phyloP scores from a whole-genome alignment of 768 basidiomycete species.

The Baorangia bicolor region DNA sequence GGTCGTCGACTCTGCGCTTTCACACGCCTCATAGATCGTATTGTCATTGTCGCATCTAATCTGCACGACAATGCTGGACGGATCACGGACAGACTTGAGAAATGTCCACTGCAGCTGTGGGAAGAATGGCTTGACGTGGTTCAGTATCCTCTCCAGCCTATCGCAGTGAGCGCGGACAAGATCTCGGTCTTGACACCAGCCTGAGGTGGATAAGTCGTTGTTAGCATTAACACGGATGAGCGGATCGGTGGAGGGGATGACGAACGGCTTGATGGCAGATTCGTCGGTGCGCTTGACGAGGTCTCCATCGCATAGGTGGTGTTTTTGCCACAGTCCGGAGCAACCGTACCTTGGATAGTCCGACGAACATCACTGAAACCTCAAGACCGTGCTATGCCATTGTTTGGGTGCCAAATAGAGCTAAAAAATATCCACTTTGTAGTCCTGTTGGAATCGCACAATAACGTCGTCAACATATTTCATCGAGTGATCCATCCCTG shows the following conservation, averaged over 20 bases:
- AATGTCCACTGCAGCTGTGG: constrained; percentile 96
- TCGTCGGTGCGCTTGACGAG: constrained; percentile 88
- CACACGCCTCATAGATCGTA: no score
- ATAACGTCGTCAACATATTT: no score
- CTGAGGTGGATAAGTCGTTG: constrained; percentile 85
- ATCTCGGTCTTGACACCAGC: constrained; percentile 94
- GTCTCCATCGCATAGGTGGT: constrained; percentile 97
- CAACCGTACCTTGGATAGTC: constrained; percentile 82
- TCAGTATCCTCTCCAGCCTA: constrained; percentile 84
- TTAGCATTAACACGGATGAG: constrained; percentile 90
- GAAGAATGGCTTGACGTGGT: constrained; percentile 96
- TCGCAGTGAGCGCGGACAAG: constrained; percentile 77
- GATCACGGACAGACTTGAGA: constrained; percentile 86
- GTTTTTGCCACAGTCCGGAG: constrained; percentile 80
- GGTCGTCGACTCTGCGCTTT: no score
- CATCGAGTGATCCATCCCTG: no score
- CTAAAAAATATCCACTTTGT: no score
- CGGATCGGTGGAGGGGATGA: constrained; percentile 93
- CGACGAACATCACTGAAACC: no score
- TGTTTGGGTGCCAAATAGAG: no score
- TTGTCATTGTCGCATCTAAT: no score
- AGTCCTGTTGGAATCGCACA: no score
- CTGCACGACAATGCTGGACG: constrained; percentile 73
- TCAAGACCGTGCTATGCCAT: no score
- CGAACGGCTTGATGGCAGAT: constrained; percentile 87